Evolutionary conservation across 75 land plant species (phyloP).

Genomic region (Isoetes taiwanensis): DNA sequence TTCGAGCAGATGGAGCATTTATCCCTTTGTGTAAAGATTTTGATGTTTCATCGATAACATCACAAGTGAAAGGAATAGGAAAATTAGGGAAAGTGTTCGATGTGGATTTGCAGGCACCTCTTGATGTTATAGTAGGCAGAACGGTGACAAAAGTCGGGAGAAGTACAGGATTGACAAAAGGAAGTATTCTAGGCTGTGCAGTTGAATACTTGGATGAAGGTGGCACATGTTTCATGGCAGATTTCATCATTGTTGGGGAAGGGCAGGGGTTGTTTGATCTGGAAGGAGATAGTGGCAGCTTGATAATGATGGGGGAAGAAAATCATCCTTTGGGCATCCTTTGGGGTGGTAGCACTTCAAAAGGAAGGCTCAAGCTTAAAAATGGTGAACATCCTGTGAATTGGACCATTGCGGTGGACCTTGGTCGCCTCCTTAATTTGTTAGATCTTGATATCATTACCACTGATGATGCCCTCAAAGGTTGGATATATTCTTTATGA

Average conservation of each 20-base stretch:
- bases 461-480: constrained; percentile 35
- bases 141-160: constrained; percentile 70
- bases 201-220: constrained; percentile 82
- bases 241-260: constrained; percentile 75
- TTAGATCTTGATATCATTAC: constrained; percentile 65
- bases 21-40: constrained; percentile 61
- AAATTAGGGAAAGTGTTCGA: constrained; percentile 60
- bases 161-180: constrained; percentile 66
- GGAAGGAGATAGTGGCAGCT: constrained; percentile 85
- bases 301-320: constrained; percentile 39
- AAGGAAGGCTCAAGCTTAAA: constrained; percentile 57
- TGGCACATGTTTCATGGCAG: constrained; percentile 68
- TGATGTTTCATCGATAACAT: constrained; percentile 40
- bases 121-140: constrained; percentile 47
- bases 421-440: constrained; percentile 73
- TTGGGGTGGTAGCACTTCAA: constrained; percentile 77
- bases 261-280: constrained; percentile 65
- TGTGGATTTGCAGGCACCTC: constrained; percentile 57
- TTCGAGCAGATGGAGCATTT: constrained; percentile 61
- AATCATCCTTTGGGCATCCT: constrained; percentile 61
- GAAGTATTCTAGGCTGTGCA: constrained; percentile 66
- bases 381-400: constrained; percentile 54
- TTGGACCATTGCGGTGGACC: constrained; percentile 90
- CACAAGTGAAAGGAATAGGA: constrained; percentile 58
- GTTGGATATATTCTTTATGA: too few species aligned